phyloP scores from a whole-genome alignment of 768 basidiomycete genomes.

The Albatrellus ellisii region DNA sequence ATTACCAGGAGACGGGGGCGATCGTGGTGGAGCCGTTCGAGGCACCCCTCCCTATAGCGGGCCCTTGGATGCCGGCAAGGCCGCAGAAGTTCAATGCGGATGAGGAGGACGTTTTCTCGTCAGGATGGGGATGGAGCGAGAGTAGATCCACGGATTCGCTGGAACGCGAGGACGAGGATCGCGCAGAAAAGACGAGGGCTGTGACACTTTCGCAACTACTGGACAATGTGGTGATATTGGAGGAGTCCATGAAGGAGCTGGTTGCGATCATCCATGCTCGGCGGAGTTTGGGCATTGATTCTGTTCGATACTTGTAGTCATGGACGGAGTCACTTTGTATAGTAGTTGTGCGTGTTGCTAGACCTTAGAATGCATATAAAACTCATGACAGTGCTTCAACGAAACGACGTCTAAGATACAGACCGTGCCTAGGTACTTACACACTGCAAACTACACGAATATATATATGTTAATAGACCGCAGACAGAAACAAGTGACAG shows the following conservation, averaged over 20 bases:
- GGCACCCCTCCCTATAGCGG: slow-evolving; percentile 42
- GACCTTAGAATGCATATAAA: background rate
- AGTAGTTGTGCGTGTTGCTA: too few relatives aligned
- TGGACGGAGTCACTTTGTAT: background rate
- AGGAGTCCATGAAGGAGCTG: slow-evolving; percentile 91
- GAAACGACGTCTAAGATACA: background rate
- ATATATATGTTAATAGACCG: background rate
- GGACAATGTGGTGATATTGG: slow-evolving; percentile 90
- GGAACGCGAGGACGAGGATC: slow-evolving; percentile 18
- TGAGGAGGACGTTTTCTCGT: slow-evolving; percentile 62
- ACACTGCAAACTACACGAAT: too few relatives aligned
- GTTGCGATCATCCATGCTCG: slow-evolving; percentile 77
- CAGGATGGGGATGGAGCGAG: slow-evolving; percentile 33
- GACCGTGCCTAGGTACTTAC: background rate
- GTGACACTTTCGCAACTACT: slow-evolving; percentile 75
- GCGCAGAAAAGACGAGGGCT: slow-evolving; percentile 21
- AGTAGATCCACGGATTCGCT: slow-evolving; percentile 6
- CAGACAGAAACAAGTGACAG: too few relatives aligned
- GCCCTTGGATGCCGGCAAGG: slow-evolving; percentile 52
- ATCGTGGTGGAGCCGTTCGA: slow-evolving; percentile 61
- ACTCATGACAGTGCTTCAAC: background rate
- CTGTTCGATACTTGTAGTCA: slow-evolving; percentile 52
- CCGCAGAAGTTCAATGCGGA: slow-evolving; percentile 37
- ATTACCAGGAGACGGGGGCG: slow-evolving; percentile 68
- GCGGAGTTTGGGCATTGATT: slow-evolving; percentile 74